Evolutionary conservation across 192 early-diverging fungal species (phyloP).

Genomic region (Podila horticola): DNA sequence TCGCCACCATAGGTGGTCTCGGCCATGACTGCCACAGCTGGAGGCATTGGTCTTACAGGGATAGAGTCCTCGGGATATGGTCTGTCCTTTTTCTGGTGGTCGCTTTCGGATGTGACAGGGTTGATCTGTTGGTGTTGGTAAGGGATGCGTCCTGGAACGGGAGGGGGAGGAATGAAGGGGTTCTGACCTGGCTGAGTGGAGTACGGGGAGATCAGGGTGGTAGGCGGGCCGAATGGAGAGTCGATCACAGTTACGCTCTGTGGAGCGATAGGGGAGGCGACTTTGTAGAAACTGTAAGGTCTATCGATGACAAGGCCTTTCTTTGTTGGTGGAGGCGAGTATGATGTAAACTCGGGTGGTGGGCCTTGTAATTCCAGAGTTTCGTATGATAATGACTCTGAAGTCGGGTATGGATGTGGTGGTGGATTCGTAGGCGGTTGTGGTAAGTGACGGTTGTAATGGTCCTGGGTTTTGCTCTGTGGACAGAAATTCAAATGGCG

Average conservation of each 20-base stretch:
- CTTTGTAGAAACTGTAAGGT: slow-evolving; percentile 44
- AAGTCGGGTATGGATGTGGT: neutral
- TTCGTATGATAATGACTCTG: neutral
- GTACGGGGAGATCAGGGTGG: neutral
- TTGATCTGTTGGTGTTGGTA: neutral
- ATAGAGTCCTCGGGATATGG: slow-evolving; percentile 26
- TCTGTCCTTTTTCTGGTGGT: slow-evolving; percentile 1
- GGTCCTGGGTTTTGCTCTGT: neutral
- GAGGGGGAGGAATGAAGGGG: slow-evolving; percentile 26
- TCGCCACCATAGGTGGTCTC: neutral
- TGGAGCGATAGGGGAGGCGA: slow-evolving; percentile 27
- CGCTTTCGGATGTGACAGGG: too few relatives aligned
- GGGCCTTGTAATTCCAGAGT: neutral
- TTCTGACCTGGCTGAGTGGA: slow-evolving; percentile 30
- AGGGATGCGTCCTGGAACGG: neutral
- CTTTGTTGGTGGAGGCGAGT: slow-evolving; percentile 25
- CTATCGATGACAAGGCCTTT: slow-evolving; percentile 31
- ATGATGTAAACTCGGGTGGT: neutral
- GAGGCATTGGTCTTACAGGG: neutral
- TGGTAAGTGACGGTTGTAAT: too few relatives aligned
- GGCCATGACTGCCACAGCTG: neutral
- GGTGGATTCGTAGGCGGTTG: neutral
- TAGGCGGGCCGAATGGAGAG: slow-evolving; percentile 33
- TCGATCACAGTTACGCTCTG: slow-evolving; percentile 37
- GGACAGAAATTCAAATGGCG: neutral